phyloP scores from a whole-genome alignment of 768 basidiomycete genomes.

The Suillus discolor region DNA sequence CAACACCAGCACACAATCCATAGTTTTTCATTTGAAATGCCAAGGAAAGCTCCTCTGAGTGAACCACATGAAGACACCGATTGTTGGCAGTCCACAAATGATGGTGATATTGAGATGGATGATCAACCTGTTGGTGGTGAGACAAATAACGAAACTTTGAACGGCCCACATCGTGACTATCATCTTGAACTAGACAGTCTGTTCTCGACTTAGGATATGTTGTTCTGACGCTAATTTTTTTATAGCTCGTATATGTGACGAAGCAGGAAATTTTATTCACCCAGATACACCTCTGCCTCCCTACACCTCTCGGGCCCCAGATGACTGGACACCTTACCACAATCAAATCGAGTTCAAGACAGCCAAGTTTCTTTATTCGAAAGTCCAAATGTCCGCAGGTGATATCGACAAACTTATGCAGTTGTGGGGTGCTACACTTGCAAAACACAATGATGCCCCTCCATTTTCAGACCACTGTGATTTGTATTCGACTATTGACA shows the following conservation, averaged over 20 bases:
- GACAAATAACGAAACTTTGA: too few relatives aligned
- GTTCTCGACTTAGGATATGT: not conserved
- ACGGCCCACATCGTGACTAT: not conserved
- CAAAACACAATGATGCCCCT: not conserved
- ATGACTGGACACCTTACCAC: constrained; percentile 23
- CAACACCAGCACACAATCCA: not conserved
- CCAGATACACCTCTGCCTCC: constrained; percentile 7
- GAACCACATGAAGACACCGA: too few relatives aligned
- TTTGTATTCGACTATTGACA: constrained; percentile 29
- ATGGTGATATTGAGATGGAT: too few relatives aligned
- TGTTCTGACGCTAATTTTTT: not conserved
- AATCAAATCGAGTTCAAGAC: constrained; percentile 20
- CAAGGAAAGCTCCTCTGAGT: too few relatives aligned
- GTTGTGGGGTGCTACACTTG: constrained; percentile 14
- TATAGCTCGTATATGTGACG: constrained; percentile 10
- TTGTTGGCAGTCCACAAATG: too few relatives aligned
- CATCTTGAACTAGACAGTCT: not conserved
- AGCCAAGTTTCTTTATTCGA: constrained; percentile 18
- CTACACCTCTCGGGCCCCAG: not conserved
- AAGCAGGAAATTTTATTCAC: not conserved
- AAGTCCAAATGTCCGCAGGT: constrained; percentile 20
- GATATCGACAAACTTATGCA: constrained; percentile 20
- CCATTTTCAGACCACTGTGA: constrained; percentile 17
- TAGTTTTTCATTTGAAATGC: not conserved
- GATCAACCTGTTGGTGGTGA: too few relatives aligned